phyloP scores from a whole-genome alignment of 805 yeast genomes.

The Lipomyces anomalus region DNA sequence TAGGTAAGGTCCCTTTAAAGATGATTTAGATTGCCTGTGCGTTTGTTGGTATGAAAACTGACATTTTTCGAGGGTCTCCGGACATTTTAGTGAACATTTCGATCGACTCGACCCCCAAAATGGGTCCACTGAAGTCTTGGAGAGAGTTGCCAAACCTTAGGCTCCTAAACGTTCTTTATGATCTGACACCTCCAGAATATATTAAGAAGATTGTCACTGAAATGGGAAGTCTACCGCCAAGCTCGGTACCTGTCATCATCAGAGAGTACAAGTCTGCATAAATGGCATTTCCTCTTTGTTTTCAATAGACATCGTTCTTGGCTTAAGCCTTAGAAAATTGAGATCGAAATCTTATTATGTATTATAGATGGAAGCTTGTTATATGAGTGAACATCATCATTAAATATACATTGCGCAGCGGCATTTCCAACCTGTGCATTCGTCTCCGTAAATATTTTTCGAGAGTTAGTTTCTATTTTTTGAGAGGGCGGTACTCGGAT shows the following conservation, averaged over 20 bases:
- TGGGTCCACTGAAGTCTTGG: slow-evolving; percentile 25
- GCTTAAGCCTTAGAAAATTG: background rate
- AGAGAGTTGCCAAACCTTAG: slow-evolving; percentile 42
- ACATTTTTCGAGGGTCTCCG: slow-evolving; percentile 22
- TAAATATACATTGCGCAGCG: too few relatives aligned
- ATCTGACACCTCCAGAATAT: slow-evolving; percentile 87
- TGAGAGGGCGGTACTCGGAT: background rate
- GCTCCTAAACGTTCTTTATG: slow-evolving; percentile 81
- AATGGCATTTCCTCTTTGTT: background rate
- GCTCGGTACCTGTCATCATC: slow-evolving; percentile 95
- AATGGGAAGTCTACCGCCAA: slow-evolving; percentile 92
- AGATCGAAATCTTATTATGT: background rate
- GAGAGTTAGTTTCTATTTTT: too few relatives aligned
- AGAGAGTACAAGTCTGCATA: slow-evolving; percentile 66
- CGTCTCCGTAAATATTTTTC: too few relatives aligned
- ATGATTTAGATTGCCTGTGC: background rate
- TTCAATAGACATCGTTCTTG: background rate
- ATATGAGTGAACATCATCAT: too few relatives aligned
- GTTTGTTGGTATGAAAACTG: background rate
- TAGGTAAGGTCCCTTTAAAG: slow-evolving; percentile 34
- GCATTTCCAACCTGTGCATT: too few relatives aligned
- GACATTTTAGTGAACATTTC: slow-evolving; percentile 31
- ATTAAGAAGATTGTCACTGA: slow-evolving; percentile 94
- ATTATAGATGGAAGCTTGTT: background rate
- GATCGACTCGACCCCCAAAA: slow-evolving; percentile 22